Evolutionary conservation across 2,329 filamentous ascomycete genomes (phyloP).

Genomic region (Plectosphaerella cucumerina): DNA sequence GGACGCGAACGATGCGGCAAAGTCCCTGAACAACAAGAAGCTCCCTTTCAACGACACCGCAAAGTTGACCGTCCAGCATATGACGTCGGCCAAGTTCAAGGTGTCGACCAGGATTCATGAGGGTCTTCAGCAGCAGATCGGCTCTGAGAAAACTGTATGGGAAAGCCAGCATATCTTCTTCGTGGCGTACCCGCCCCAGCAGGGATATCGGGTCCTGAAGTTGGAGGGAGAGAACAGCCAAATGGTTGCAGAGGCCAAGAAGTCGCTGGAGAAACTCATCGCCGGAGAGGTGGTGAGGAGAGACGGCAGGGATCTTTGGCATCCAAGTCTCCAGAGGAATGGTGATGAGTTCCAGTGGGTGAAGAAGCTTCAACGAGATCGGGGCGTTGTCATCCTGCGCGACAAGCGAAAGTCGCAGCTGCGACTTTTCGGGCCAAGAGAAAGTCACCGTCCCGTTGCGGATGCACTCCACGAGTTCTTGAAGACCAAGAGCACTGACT

Average conservation of each 20-base stretch:
- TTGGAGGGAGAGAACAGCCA: constrained; percentile 28
- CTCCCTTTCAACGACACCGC: constrained; percentile 24
- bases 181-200: constrained; percentile 17
- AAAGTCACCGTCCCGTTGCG: constrained; percentile 11
- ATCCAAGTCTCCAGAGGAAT: constrained; percentile 15
- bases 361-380: background rate
- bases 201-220: constrained; percentile 27
- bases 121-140: constrained; percentile 23
- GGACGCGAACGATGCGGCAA: constrained; percentile 28
- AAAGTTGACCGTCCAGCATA: constrained; percentile 29
- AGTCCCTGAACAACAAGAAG: constrained; percentile 21
- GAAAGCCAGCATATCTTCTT: constrained; percentile 20
- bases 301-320: constrained; percentile 24
- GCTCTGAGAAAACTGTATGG: constrained; percentile 22
- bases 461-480: constrained; percentile 6
- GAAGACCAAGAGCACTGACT: background rate
- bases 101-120: constrained; percentile 26
- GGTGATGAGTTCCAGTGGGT: constrained; percentile 6
- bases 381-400: constrained; percentile 20
- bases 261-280: constrained; percentile 25
- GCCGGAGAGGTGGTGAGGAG: constrained; percentile 22
- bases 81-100: constrained; percentile 33
- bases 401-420: constrained; percentile 23
- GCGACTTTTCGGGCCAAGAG: constrained; percentile 19
- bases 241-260: constrained; percentile 25